Base-by-base conservation (phyloP, 352 stramenopile genomes). In the Globisporangium camurandrum region DNA sequence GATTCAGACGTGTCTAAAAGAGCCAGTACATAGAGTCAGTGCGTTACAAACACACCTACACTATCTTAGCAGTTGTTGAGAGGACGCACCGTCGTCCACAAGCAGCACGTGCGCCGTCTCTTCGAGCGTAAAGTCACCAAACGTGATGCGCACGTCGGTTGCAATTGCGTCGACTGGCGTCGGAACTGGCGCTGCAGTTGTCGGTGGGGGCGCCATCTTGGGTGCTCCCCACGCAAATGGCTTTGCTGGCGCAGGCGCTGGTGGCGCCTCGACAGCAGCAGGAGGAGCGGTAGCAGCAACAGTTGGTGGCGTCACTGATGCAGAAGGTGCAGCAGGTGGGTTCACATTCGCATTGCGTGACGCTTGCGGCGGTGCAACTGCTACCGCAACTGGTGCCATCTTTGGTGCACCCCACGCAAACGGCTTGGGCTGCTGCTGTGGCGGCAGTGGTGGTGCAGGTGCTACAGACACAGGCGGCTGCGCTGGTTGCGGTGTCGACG, bases 91-190 rank as follows among this genome's bases (percentile, higher is more conserved):
- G 55, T 75, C 55, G 36, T 71, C 16, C 37, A 9, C 7, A 42
- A 42, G 57, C 26, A 84, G 51, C 44, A 64, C 63, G 14, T 64
- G 53, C 42, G 75, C 54, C 16, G 70, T 83, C 48, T 92, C 81
- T 57, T 86, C 81, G 9, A 71, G 24, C 17, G 81, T 85, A 33
- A 93, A 93, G 51, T 93, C 81, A 31, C 81, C 81, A 48, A 92
- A 92, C 43, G 62, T 84, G 62, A 91, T 81, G 28, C 72, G 52
- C 58, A 50, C 37, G 31, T 52, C 41, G 0, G 41, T 36, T 8
- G 41, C 46, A 14, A 26, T 38, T 16, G 37, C 16, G 12, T 26
- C 20, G 5, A 19, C 17, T 23, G 39, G 27, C 14, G 17, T n/a
- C 22, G 22, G 17, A 40, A 24, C 34, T 47, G 26, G 26, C 28